Conservation (phyloP, 768 basidiomycete species). For the Scleroderma bovista region DNA sequence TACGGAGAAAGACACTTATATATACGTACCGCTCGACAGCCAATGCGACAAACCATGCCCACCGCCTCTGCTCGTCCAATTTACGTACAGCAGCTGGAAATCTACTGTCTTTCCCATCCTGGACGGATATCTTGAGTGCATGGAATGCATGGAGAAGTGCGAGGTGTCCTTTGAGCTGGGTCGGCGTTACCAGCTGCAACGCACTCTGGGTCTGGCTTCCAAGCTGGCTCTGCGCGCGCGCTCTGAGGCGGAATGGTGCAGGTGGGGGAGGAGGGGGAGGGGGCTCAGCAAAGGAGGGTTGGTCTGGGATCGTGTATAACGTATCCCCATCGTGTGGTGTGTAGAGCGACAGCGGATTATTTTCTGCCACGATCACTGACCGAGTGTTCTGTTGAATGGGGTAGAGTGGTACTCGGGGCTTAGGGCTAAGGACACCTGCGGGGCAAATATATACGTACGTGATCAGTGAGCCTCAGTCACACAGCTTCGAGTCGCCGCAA, state of each 20-base stretch:
- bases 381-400: too few relatives aligned
- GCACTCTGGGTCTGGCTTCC: background rate
- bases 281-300: conserved; percentile 1
- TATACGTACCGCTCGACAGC: conserved; percentile 31
- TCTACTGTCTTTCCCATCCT: conserved; percentile 7
- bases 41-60: conserved; percentile 35
- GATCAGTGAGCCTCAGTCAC: too few relatives aligned
- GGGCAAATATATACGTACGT: too few relatives aligned
- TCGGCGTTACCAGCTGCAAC: conserved; percentile 13
- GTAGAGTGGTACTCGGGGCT: too few relatives aligned
- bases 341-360: too few relatives aligned
- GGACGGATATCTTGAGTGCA: conserved; percentile 15
- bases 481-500: too few relatives aligned
- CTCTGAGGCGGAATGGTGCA: background rate
- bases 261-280: background rate
- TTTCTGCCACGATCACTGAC: too few relatives aligned
- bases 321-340: too few relatives aligned
- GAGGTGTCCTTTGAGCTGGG: conserved; percentile 29
- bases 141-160: conserved; percentile 24
- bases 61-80: conserved; percentile 26
- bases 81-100: conserved; percentile 8
- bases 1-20: background rate
- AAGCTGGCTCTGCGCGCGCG: background rate
- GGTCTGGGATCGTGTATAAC: too few relatives aligned
- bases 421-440: too few relatives aligned